Conservation (phyloP, 495 filamentous ascomycete genomes). For the Daldinia loculata region DNA sequence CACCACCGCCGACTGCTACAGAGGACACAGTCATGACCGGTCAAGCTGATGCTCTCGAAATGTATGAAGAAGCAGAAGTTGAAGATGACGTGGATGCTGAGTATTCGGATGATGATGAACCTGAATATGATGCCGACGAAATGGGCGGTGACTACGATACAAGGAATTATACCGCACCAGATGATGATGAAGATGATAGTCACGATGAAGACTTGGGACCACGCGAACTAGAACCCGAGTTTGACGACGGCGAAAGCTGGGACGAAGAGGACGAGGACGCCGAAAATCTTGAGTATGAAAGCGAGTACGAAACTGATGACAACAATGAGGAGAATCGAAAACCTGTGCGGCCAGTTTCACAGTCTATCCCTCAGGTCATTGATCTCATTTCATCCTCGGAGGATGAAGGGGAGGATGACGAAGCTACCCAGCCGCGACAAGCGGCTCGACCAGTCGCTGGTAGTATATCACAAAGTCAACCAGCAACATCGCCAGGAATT, state of each 20-base stretch:
- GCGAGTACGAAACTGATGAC: constrained; percentile 38
- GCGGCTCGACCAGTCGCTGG: neutral
- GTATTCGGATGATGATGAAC: constrained; percentile 51
- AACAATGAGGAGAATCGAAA: constrained; percentile 18
- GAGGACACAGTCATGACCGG: constrained; percentile 37
- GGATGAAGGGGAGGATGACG: constrained; percentile 45
- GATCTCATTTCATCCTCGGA: constrained; percentile 53
- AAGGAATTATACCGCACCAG: constrained; percentile 39
- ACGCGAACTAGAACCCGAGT: constrained; percentile 38
- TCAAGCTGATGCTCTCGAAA: constrained; percentile 31
- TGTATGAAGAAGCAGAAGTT: constrained; percentile 41
- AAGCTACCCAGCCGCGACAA: constrained; percentile 11
- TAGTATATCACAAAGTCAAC: constrained; percentile 4
- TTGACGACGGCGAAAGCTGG: constrained; percentile 42
- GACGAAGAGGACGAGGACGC: constrained; percentile 46
- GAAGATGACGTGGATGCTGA: constrained; percentile 43
- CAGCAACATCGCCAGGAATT: neutral
- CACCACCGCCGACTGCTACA: constrained; percentile 23
- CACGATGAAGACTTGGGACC: constrained; percentile 46
- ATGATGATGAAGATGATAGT: constrained; percentile 52
- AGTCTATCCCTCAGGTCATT: constrained; percentile 48
- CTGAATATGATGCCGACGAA: constrained; percentile 49
- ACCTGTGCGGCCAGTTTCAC: constrained; percentile 10
- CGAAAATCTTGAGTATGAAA: constrained; percentile 35
- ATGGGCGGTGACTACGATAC: constrained; percentile 45